phyloP scores from a whole-genome alignment of 2,329 filamentous ascomycete species.

The Beauveria medogensis region DNA sequence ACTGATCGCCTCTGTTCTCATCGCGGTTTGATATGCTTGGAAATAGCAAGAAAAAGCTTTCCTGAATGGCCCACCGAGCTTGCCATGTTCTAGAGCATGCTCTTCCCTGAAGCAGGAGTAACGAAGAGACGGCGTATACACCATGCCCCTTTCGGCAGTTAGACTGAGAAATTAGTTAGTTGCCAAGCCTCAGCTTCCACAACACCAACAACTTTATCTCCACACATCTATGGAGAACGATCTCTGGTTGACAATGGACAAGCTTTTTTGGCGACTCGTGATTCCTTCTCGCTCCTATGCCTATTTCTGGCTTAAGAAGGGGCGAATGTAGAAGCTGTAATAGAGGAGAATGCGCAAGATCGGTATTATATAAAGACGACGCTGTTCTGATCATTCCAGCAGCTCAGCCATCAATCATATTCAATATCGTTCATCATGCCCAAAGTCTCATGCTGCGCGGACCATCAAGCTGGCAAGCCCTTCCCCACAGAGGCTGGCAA shows the following conservation, averaged over 20 bases:
- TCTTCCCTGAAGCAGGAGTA: too few species aligned
- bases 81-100: too few species aligned
- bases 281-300: not conserved
- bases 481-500: conserved; percentile 19
- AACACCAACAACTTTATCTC: not conserved
- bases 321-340: not conserved
- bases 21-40: too few species aligned
- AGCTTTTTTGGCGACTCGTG: too few species aligned
- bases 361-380: not conserved
- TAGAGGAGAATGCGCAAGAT: not conserved
- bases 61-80: too few species aligned
- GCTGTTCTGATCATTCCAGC: too few species aligned
- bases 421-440: not conserved
- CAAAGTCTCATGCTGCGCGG: conserved; percentile 1
- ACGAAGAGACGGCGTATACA: not conserved
- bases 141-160: conserved; percentile 1
- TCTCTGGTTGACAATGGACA: not conserved
- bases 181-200: not conserved
- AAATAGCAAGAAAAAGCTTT: too few species aligned
- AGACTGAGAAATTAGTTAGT: conserved; percentile 1
- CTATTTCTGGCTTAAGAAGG: not conserved
- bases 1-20: too few species aligned
- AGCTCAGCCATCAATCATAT: not conserved
- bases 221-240: not conserved
- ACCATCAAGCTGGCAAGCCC: not conserved